Base-by-base conservation (phyloP, 139 green algal genomes). In the Asterochloris erici region DNA sequence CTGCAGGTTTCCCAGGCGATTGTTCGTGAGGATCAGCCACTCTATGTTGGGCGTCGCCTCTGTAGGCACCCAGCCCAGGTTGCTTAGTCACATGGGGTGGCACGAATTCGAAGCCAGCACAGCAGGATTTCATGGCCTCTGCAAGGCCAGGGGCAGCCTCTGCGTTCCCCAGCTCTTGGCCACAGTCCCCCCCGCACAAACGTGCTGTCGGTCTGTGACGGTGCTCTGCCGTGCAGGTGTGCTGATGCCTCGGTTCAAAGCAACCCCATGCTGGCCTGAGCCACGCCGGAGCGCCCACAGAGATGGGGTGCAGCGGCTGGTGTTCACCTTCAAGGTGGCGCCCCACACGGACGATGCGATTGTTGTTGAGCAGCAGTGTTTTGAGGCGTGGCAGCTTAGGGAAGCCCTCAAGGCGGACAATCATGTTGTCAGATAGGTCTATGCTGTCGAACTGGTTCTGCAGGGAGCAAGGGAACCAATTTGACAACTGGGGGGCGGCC, bases 371-470 rank as follows among this genome's bases (percentile, higher is more conserved):
- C 27, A 98, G 86, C 81, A 96, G 85, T 23, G 84, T 90, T 74
- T 92, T 93, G 24, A 99, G 83, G 19, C 96, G 83, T 9, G 77
- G 90, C 68, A 99, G 92, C 78, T 92, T 87, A 2, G 97, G 94
- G 79, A 99, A 99, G 69, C 95, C 95, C 71, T 99, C 97, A 79
- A 99, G 88, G 61, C 92, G 92, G 29, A 97, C 91, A 54, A 99
- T 96, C 10, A 94, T 94, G 84, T 99, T 99, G 87, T 98, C 95
- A 12, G 93, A 96, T 15, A 99, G 82, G 87, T 99, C 97, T 77
- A 99, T 97, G 83, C 88, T 94, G 85, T 98, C 97, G 83, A 98
- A 99, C 79, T 99, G 95, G 88, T 99, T 97, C 95, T 98, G 91
- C 83, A 82, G 23, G 13, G 29, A 63, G 19, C 66, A 21, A 69